Conservation (phyloP, 345 rosid species). For the Salix brachista region DNA sequence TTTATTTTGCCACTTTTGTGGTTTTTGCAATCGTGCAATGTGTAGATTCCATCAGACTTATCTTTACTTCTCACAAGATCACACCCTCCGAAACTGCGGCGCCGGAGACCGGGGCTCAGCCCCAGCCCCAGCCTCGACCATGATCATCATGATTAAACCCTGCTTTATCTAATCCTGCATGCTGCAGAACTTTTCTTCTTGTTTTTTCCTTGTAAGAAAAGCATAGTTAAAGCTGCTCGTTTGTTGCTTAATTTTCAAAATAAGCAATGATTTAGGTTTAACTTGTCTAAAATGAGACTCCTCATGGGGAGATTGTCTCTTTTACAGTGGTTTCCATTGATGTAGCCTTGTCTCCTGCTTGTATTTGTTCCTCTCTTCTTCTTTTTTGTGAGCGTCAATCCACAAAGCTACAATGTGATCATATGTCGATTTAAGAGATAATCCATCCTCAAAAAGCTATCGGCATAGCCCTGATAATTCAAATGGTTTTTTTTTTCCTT, state of each 20-base stretch:
- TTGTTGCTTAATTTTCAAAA: neutral
- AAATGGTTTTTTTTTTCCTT: too few species aligned
- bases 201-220: neutral
- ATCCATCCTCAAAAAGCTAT: neutral
- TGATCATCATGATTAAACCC: neutral
- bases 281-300: too few species aligned
- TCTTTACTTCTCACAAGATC: neutral
- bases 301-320: too few species aligned
- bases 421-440: neutral
- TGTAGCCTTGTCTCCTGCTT: too few species aligned
- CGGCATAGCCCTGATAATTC: too few species aligned
- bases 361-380: too few species aligned
- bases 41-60: neutral
- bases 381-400: too few species aligned
- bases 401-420: too few species aligned
- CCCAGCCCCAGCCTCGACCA: neutral
- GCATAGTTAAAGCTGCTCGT: neutral
- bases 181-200: neutral
- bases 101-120: neutral
- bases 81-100: neutral
- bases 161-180: neutral
- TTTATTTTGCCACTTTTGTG: neutral
- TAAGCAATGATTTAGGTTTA: too few species aligned
- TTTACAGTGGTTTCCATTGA: too few species aligned
- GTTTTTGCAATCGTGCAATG: constrained; percentile 1